Base-by-base conservation (phyloP, 2,329 filamentous ascomycete genomes). In the Ilyonectria destructans region DNA sequence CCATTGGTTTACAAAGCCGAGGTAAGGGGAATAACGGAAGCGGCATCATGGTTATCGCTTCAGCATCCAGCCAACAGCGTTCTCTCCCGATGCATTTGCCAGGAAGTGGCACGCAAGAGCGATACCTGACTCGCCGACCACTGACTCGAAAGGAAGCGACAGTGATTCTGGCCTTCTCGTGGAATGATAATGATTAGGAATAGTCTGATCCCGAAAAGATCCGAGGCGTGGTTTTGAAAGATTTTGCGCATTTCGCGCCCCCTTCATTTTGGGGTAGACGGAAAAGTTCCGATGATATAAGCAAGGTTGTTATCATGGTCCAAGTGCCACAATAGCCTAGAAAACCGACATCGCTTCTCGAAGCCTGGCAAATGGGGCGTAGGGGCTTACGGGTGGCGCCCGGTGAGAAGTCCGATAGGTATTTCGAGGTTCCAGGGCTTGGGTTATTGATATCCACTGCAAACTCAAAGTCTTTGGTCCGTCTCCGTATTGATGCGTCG, bases 171-270 rank as follows among this genome's bases (percentile, higher is more conserved):
- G 15, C 23, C 23, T 29, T 46, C 13, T 58, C 59, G 49, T 70
- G 58, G 61, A 51, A 52, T 43, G 33, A 63, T 59, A 12, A 37
- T 29, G 8, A 43, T 23, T 29, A 40, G 57, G n/a, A 33, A 31
- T 57, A 49, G 21, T 13, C 59, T 35, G 52, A 62, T 68, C 12
- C 60, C 71, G 71, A 73, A 43, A 69, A 56, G 66, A 63, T 40
- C 70, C 70, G 69, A 54, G 23, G 23, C 12, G 54, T 29, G 54
- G 33, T 31, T 6, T 15, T 23, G 10, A 33, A 29, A 29, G 21
- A 21, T 56, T 15, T 26, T 23, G 54, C 43, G 23, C 40, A 21
- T 17, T 40, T 35, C 59, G 35, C 48, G 8, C 15, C 15, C 15
- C 29, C 9, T 52, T 33, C 49, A 19, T 33, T 26, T 19, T 19